phyloP scores from a whole-genome alignment of 805 yeast species.

The Citeromyces matritensis region DNA sequence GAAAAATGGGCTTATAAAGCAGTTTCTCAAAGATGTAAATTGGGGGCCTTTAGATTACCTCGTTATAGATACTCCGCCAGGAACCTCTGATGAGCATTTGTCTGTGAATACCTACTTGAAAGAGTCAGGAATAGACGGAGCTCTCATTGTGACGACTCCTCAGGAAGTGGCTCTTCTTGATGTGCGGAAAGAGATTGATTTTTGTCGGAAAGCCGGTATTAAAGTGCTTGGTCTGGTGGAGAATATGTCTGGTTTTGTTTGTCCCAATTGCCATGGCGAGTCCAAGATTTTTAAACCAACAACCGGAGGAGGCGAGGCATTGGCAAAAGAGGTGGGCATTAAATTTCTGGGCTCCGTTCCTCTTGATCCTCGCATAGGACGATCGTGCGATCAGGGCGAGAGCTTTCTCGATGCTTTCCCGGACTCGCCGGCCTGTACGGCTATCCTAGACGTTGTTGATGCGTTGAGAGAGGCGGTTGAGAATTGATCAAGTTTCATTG shows the following conservation, averaged over 20 bases:
- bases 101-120: slow-evolving; percentile 79
- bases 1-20: slow-evolving; percentile 85
- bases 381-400: slow-evolving; percentile 75
- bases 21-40: slow-evolving; percentile 84
- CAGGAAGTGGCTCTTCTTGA: slow-evolving; percentile 94
- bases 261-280: slow-evolving; percentile 87
- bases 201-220: slow-evolving; percentile 83
- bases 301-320: slow-evolving; percentile 86
- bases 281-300: slow-evolving; percentile 87
- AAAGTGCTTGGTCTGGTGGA: slow-evolving; percentile 83
- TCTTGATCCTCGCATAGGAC: slow-evolving; percentile 87
- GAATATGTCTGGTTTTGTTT: slow-evolving; percentile 97
- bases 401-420: slow-evolving; percentile 73
- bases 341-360: slow-evolving; percentile 89
- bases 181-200: slow-evolving; percentile 91
- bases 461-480: slow-evolving; percentile 41
- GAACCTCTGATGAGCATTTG: slow-evolving; percentile 94
- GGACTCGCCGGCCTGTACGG: slow-evolving; percentile 85
- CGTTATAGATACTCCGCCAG: slow-evolving; percentile 95
- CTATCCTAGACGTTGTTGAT: slow-evolving; percentile 76
- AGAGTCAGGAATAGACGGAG: slow-evolving; percentile 90
- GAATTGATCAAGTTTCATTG: too few species aligned
- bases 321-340: slow-evolving; percentile 67
- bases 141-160: slow-evolving; percentile 89
- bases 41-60: slow-evolving; percentile 88